phyloP scores from a whole-genome alignment of 2,329 filamentous ascomycete species.

The Corniculantispora saksenae region DNA sequence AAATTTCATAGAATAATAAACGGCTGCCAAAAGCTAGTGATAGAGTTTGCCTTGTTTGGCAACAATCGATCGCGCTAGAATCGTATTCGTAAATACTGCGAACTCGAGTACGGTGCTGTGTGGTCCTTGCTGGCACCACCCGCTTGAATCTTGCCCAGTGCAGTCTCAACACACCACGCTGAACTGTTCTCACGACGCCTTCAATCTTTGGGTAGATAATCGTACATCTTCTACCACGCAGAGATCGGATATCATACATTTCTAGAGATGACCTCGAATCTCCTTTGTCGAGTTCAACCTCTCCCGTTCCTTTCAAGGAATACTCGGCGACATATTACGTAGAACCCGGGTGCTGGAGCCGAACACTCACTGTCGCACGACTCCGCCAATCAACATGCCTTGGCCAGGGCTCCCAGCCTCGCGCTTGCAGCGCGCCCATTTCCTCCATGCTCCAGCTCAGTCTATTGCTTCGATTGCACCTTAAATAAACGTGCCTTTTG shows the following conservation, averaged over 20 bases:
- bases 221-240: too few relatives aligned
- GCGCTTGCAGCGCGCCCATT: background rate
- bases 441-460: background rate
- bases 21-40: too few relatives aligned
- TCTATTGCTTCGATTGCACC: background rate
- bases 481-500: background rate
- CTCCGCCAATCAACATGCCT: conserved; percentile 3
- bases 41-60: background rate
- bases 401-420: background rate
- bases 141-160: too few relatives aligned
- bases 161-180: too few relatives aligned
- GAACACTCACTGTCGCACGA: background rate
- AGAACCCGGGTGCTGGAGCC: conserved; percentile 10
- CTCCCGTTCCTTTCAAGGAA: background rate
- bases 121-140: background rate
- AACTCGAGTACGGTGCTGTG: background rate
- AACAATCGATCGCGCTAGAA: background rate
- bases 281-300: too few relatives aligned
- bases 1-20: too few relatives aligned
- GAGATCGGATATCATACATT: too few relatives aligned
- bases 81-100: background rate
- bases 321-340: background rate
- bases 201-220: too few relatives aligned
- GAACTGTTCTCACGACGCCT: too few relatives aligned
- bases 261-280: too few relatives aligned